Base-by-base conservation (phyloP, 2,329 filamentous ascomycete species). In the Penicillium freii region DNA sequence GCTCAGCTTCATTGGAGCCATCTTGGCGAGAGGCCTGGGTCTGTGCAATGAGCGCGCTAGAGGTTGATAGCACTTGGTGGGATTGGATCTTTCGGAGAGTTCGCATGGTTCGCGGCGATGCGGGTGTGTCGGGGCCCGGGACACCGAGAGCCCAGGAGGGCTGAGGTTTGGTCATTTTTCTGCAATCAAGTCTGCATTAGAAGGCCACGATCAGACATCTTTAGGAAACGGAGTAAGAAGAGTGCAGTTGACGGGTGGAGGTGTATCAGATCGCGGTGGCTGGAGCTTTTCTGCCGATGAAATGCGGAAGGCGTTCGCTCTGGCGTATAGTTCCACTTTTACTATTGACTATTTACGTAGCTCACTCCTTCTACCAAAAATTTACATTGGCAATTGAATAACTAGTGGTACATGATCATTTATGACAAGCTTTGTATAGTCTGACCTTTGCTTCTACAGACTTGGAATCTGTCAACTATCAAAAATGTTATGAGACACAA, bases 31-130 rank as follows among this genome's bases (percentile, higher is more conserved):
- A 59, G 8, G 62, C 62, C 13, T 69, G 64, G 58, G 71, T 80
- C 40, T 75, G 81, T 45, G 82, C 81, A 69, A 87, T 85, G 67
- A 87, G 84, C n/a, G 86, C 82, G 66, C 87, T 85, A 62, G 87
- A 78, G 0, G 84, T 84, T 71, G 70, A 91, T 75, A 74, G 83
- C 80, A 77, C 70, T 58, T 91, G 88, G 50, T 90, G 88, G 33
- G 89, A 92, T 74, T 91, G 88, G 31, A 91, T 84, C 71, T 88
- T 87, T 65, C 89, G 84, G 59, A 92, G 80, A 46, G 84, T 82
- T 67, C 88, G 84, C 70, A 87, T 84, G 27, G 85, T 85, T 60
- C 85, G 82, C 43, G 87, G 86, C 29, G 86, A 87, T 60, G 85
- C 81, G 36, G 72, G 71, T 45, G 67, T 61, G 31, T 71, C 67